phyloP scores from a whole-genome alignment of 2,329 filamentous ascomycete species.

The Didymella pomorum region DNA sequence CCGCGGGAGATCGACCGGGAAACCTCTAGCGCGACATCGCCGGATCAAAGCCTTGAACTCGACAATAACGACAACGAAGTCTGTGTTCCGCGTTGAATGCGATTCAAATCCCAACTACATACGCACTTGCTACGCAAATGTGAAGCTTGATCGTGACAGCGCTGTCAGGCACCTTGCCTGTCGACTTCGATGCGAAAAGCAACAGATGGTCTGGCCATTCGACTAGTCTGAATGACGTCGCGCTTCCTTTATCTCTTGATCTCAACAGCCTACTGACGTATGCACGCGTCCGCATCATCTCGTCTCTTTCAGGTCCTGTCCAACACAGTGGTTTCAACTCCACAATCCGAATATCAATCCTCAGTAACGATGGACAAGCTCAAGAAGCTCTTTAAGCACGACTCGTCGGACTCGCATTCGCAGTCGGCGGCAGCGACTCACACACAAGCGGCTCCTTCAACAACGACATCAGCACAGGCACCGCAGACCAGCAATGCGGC shows the following conservation, averaged over 20 bases:
- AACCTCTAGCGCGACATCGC: neutral
- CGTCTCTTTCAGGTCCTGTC: neutral
- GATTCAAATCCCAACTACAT: neutral
- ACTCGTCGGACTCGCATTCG: neutral
- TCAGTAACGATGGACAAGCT: slow-evolving; percentile 13
- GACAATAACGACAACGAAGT: neutral
- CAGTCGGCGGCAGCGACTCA: neutral
- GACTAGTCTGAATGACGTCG: slow-evolving; percentile 7
- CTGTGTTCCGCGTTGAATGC: neutral
- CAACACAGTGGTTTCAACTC: neutral
- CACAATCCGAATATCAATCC: neutral
- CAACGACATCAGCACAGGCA: slow-evolving; percentile 7
- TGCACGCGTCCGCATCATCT: neutral
- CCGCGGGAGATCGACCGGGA: slow-evolving; percentile 5
- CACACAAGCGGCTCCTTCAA: neutral
- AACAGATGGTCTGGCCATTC: neutral
- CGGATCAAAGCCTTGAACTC: no score
- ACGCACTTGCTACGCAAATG: neutral
- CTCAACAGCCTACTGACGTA: slow-evolving; percentile 1
- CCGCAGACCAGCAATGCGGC: slow-evolving; percentile 1
- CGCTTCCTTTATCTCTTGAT: neutral
- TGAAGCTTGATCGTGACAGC: neutral
- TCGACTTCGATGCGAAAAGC: neutral
- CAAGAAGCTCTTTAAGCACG: slow-evolving; percentile 17
- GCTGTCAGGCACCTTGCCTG: neutral